Evolutionary conservation across 192 early-diverging fungal genomes (phyloP).

Genomic region (Podila epicladia): DNA sequence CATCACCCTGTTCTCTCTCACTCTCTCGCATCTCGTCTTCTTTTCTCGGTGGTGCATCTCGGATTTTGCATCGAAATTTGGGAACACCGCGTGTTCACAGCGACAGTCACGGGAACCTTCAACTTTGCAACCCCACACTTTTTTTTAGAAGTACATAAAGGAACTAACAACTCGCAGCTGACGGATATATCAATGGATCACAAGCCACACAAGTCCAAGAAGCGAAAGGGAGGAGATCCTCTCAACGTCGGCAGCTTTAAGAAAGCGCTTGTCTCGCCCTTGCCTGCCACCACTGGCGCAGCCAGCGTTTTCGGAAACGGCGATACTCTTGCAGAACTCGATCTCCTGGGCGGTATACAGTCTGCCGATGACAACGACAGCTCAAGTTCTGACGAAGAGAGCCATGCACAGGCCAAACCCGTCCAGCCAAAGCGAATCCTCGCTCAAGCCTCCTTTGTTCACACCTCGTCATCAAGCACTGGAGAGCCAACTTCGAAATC

Average conservation of each 20-base stretch:
- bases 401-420: neutral
- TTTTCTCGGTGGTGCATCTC: neutral
- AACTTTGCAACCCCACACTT: neutral
- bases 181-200: neutral
- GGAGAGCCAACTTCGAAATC: neutral
- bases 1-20: neutral
- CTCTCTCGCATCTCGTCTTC: neutral
- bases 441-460: neutral
- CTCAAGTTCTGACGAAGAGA: neutral
- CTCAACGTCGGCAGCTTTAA: constrained; percentile 16
- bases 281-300: neutral
- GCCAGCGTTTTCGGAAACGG: neutral
- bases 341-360: neutral
- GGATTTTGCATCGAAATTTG: too few relatives aligned
- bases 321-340: neutral
- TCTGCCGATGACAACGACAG: neutral
- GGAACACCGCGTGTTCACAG: too few relatives aligned
- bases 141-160: neutral
- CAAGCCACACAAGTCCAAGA: neutral
- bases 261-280: constrained; percentile 22
- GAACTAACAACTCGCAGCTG: too few relatives aligned
- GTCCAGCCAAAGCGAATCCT: neutral
- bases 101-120: too few relatives aligned
- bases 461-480: neutral
- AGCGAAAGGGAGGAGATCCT: constrained; percentile 20